Evolutionary conservation across 768 basidiomycete genomes (phyloP).

Genomic region (Leccinum fibrillosum): DNA sequence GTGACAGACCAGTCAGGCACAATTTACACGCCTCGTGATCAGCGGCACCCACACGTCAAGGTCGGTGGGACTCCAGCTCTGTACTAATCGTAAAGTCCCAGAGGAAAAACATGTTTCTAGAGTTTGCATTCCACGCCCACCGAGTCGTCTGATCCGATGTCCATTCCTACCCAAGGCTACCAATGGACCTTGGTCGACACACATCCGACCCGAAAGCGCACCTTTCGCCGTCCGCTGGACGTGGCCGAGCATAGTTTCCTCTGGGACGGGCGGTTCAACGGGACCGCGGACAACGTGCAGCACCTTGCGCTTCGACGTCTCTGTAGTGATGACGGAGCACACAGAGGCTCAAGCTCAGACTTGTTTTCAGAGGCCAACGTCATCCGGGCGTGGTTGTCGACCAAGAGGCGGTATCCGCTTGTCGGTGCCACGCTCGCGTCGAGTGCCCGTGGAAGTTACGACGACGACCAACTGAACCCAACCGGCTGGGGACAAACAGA

Average conservation of each 20-base stretch:
- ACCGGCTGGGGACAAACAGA: too few species aligned
- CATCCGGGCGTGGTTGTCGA: slow-evolving; percentile 39
- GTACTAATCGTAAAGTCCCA: too few species aligned
- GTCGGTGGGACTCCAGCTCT: too few species aligned
- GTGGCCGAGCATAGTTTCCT: slow-evolving; percentile 39
- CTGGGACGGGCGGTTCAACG: slow-evolving; percentile 38
- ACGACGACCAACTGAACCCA: background rate
- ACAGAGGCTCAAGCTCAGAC: slow-evolving; percentile 13
- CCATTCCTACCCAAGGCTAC: background rate
- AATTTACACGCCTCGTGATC: too few species aligned
- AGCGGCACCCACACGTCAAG: too few species aligned
- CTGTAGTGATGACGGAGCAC: slow-evolving; percentile 1
- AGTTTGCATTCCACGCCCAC: background rate
- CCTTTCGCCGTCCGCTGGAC: slow-evolving; percentile 39
- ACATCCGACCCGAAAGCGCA: slow-evolving; percentile 3
- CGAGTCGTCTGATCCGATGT: background rate
- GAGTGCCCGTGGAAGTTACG: background rate
- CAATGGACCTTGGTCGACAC: slow-evolving; percentile 13
- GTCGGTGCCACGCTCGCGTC: slow-evolving; percentile 37
- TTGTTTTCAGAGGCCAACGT: slow-evolving; percentile 35
- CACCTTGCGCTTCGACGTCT: slow-evolving; percentile 27
- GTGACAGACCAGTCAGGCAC: too few species aligned
- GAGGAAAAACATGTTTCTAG: background rate
- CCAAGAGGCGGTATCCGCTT: slow-evolving; percentile 50
- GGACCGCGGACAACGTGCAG: slow-evolving; percentile 43